Evolutionary conservation across 768 basidiomycete species (phyloP), one percentile per base, ranked within the genome.

Genomic region (Macrolepiota fuliginosa): DNA sequence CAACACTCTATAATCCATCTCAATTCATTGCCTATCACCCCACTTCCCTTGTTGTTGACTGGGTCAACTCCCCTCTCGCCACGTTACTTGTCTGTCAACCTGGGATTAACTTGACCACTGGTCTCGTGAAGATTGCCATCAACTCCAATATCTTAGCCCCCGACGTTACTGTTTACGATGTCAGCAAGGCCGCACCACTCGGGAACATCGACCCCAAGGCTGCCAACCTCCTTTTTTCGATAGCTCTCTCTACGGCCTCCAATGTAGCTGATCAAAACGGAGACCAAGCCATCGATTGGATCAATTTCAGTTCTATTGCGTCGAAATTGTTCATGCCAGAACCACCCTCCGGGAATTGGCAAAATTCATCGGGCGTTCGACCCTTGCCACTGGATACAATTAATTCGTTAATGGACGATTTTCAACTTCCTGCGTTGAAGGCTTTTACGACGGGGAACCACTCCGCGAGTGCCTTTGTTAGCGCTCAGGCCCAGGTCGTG

Each of bases 281-380:
- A 10, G 52, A 37, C 3, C n/a, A 53, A n/a, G 52, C 12, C n/a
- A 53, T 53, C 19, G 32, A 53, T 15, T 36, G 17, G 22, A 22
- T 53, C n/a, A 53, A 53, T 35, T 53, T 53, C 32, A 53, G 36
- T 37, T 53, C 52, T 19, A 53, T 53, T 9, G n/a, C 13, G 5
- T 37, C 35, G n/a, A 53, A 53, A 37, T 15, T 53, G 29, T 53
- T 53, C 52, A 53, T 53, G 52, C 52, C 35, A 9, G 52, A 53
- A 35, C 52, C 52, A 10, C 52, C 52, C 13, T 5, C 52, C 10
- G 52, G 52, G 36, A 19, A 53, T n/a, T 53, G 52, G 52, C 29
- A 22, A 9, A 53, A 53, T 12, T 53, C 35, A 12, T 53, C 52
- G 4, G 17, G 32, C 22, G 52, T 37, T n/a, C 29, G n/a, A n/a